A percentile compares a stretch with the other conserved stretches of the same genome.
Conservation (phyloP, 768 basidiomycete species). For the Rhodotorula diobovata region DNA sequence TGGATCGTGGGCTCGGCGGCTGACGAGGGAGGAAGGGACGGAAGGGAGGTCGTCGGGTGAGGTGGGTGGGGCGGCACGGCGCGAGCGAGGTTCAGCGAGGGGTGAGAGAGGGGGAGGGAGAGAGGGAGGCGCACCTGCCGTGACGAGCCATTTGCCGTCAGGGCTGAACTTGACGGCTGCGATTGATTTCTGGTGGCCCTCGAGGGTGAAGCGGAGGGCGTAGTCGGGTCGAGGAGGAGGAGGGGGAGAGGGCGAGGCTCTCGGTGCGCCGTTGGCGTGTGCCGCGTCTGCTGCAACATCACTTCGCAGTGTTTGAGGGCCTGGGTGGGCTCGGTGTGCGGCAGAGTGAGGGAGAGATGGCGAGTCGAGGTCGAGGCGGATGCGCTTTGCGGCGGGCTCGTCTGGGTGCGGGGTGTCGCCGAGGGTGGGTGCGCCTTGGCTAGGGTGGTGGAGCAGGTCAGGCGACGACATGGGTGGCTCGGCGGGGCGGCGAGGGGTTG, state of each 20-base stretch:
- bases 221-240: slow-evolving; percentile 47
- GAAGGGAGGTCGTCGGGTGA: too few relatives aligned
- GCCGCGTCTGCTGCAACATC: too few relatives aligned
- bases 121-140: slow-evolving; percentile 62
- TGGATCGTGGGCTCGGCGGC: slow-evolving; percentile 66
- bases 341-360: too few relatives aligned
- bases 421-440: too few relatives aligned
- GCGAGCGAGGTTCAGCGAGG: too few relatives aligned
- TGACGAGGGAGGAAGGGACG: too few relatives aligned
- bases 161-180: slow-evolving; percentile 85
- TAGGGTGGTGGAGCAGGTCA: background rate
- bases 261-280: too few relatives aligned
- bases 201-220: slow-evolving; percentile 59
- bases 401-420: background rate
- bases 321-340: too few relatives aligned
- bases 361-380: slow-evolving; percentile 1
- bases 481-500: background rate
- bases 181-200: slow-evolving; percentile 76
- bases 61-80: slow-evolving; percentile 55
- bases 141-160: slow-evolving; percentile 73
- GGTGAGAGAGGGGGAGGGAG: background rate
- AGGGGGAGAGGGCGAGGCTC: too few relatives aligned
- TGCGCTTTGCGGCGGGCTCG: slow-evolving; percentile 20
- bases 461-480: background rate
- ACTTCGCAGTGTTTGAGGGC: too few relatives aligned